Evolutionary conservation across 2,329 filamentous ascomycete genomes (phyloP), one percentile per base, ranked within the genome.

Genomic region (Pseudocercospora fijiensis): DNA sequence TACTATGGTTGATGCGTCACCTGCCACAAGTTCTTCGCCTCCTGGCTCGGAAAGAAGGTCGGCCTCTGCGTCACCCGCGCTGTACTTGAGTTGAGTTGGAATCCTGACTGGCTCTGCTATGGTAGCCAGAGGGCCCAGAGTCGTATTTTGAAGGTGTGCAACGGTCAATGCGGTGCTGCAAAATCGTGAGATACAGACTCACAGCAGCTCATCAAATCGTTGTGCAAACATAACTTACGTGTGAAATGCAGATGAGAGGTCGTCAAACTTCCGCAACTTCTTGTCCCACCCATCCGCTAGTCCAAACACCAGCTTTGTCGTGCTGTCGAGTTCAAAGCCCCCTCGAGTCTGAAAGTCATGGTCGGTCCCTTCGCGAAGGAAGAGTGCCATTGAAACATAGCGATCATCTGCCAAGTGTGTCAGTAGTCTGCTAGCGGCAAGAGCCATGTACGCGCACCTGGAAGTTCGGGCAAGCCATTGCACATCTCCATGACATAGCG

Each of bases 351-450:
- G 73, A 66, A 81, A 80, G 2, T 74, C 70, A 27, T 66, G 57
- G 8, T 77, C 74, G 57, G 76, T 77, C 16, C 77, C 71, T n/a
- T 79, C 73, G 2, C 74, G 78, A 67, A 82, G 82, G 60, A 79
- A 76, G 2, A 84, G 71, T 57, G 79, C 76, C 66, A 83, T 76
- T 9, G 76, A 78, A 10, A 84, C 65, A 57, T 73, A 78, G 33
- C 80, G 74, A 56, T 75, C 74, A 43, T 71, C 77, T 79, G 65
- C 16, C 41, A 43, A 26, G 27, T 4, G 5, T n/a, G 24, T 65
- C 57, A 65, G 63, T 13, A 24, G 27, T 20, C 2, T 20, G 20
- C 18, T 7, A 3, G 11, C 27, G 45, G 27, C 28, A 37, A 4
- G 28, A n/a, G 10, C 41, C 27, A 11, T 11, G 41, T 30, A n/a